Evolutionary conservation across 2,329 filamentous ascomycete species (phyloP), one percentile per base, ranked within the genome.

Genomic region (Botrytis fragariae): DNA sequence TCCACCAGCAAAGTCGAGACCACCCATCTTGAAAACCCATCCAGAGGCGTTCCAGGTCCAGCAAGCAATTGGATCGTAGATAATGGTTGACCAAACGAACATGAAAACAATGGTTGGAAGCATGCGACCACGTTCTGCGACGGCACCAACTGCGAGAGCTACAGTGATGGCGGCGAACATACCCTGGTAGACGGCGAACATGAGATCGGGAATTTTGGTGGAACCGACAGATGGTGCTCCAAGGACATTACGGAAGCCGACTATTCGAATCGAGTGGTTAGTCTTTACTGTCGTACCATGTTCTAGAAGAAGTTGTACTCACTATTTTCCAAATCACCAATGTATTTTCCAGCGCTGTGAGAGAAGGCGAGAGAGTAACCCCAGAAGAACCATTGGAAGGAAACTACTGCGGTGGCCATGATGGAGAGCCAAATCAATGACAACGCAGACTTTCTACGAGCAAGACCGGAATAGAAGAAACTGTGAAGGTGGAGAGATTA

Each of bases 381-480:
- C 80, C 80, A 81, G 76, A 81, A 81, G 85, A 97, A 97, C 94
- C 94, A 97, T 82, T 97, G 94, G 83, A 97, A 97, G 39, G 90
- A 92, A 51, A 93, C 91, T 69, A 97, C 91, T 20, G 91, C 94
- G 1, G 91, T 90, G 32, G 93, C 89, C 92, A 97, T 97, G 80
- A 97, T 86, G 6, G 93, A 95, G 37, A 97, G 90, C 93, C 93
- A 97, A 82, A 97, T 93, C 75, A 97, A 85, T 35, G 94, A 96
- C 71, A 97, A 86, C 12, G 94, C 94, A 0, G 94, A 97, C 84
- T 97, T 97, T 81, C 94, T 88, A 75, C 94, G 91, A 32, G 94
- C 94, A 32, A 97, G 90, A 75, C 94, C 94, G 20, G 93, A 97
- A 84, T 97, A 97, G 87, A 97, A 97, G 87, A 97, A 97, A 39